Evolutionary conservation across 768 basidiomycete genomes (phyloP).

Genomic region (Cantharellus anzutake): DNA sequence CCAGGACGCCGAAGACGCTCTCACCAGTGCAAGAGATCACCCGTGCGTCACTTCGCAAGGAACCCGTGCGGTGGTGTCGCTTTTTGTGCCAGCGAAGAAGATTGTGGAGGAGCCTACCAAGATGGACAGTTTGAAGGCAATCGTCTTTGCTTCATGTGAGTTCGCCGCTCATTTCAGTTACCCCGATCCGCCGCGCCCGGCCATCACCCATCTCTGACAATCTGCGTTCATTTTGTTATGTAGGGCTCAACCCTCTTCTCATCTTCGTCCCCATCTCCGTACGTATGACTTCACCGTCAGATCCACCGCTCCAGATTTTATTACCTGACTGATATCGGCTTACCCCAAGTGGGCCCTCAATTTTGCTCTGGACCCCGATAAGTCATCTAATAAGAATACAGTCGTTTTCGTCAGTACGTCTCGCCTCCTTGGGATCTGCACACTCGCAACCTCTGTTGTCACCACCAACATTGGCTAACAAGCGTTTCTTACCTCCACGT

Average conservation of each 20-base stretch:
- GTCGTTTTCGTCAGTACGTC: slow-evolving; percentile 53
- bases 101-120: slow-evolving; percentile 28
- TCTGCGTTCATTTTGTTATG: not conserved
- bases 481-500: slow-evolving; percentile 7
- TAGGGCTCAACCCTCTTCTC: slow-evolving; percentile 51
- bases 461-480: slow-evolving; percentile 18
- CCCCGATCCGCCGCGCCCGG: not conserved
- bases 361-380: slow-evolving; percentile 26
- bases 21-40: too few relatives aligned
- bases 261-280: slow-evolving; percentile 56
- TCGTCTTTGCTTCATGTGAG: slow-evolving; percentile 19
- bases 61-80: too few relatives aligned
- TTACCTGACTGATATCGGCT: not conserved
- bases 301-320: not conserved
- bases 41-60: too few relatives aligned
- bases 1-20: too few relatives aligned
- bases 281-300: slow-evolving; percentile 8
- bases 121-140: slow-evolving; percentile 28
- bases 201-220: slow-evolving; percentile 1
- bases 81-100: slow-evolving; percentile 9
- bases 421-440: slow-evolving; percentile 37
- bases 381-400: slow-evolving; percentile 24
- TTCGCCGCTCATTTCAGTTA: slow-evolving; percentile 30
- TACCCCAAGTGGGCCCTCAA: slow-evolving; percentile 46
- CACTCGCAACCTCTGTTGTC: slow-evolving; percentile 54